phyloP scores from a whole-genome alignment of 2,329 filamentous ascomycete species.

The Pseudogymnoascus pannorum region DNA sequence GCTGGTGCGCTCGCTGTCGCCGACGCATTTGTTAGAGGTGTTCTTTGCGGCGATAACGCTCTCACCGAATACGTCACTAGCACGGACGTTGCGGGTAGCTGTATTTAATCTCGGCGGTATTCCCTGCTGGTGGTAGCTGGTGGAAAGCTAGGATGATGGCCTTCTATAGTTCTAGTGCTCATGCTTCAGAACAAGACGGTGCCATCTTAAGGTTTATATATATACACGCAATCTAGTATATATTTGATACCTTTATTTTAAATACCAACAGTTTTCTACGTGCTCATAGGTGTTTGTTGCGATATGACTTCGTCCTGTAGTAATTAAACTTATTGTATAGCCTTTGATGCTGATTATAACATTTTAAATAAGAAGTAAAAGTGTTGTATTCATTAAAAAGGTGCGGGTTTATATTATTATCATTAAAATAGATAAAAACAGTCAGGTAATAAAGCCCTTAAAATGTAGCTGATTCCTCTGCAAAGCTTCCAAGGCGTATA shows the following conservation, averaged over 20 bases:
- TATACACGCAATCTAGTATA: background rate
- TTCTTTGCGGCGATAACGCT: slow-evolving; percentile 31
- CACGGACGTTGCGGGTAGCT: background rate
- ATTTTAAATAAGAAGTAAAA: too few species aligned
- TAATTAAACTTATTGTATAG: too few species aligned
- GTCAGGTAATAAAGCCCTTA: background rate
- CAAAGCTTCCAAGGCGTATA: background rate
- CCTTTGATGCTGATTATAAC: too few species aligned
- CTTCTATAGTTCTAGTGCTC: background rate
- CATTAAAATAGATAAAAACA: too few species aligned
- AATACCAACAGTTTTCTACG: background rate
- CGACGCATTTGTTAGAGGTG: slow-evolving; percentile 41
- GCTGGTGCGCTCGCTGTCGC: slow-evolving; percentile 46
- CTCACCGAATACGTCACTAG: background rate
- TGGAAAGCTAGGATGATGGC: background rate
- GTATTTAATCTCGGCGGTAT: background rate
- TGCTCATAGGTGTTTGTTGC: too few species aligned
- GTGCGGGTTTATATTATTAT: too few species aligned
- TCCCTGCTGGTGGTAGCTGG: background rate
- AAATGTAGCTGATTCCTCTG: background rate
- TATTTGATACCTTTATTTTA: background rate
- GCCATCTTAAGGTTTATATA: background rate
- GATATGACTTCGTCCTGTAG: too few species aligned
- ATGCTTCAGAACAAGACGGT: background rate
- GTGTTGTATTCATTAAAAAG: too few species aligned